Percentiles rank a stretch among this genome's conserved stretches.
phyloP scores from a whole-genome alignment of 345 rosid genomes.

The Acer campestre region DNA sequence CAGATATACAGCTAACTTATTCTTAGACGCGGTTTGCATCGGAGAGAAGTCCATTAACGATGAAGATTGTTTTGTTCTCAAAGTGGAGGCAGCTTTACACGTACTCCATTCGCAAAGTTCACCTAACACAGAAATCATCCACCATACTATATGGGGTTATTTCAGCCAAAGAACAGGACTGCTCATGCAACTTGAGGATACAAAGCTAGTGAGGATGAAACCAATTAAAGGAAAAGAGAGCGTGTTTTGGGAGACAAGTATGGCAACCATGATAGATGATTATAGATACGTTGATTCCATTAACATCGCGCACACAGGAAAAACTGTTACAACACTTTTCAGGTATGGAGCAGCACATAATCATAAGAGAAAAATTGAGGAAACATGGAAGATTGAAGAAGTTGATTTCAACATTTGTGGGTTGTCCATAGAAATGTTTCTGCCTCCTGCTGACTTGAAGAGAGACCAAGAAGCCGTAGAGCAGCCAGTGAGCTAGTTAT shows the following conservation, averaged over 20 bases:
- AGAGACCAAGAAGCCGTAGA: conserved; percentile 48
- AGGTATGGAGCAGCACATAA: conserved; percentile 65
- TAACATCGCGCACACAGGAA: conserved; percentile 79
- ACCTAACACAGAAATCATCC: conserved; percentile 65
- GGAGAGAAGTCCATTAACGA: conserved; percentile 58
- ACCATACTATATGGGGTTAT: conserved; percentile 90
- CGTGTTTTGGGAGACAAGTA: conserved; percentile 85
- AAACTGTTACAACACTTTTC: conserved; percentile 55
- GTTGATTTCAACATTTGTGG: conserved; percentile 87
- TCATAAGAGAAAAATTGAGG: conserved; percentile 81
- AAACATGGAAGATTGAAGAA: conserved; percentile 90
- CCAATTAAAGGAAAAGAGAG: conserved; percentile 42
- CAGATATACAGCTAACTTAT: conserved; percentile 71
- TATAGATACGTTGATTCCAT: conserved; percentile 63
- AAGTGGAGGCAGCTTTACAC: conserved; percentile 55
- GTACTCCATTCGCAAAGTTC: conserved; percentile 68
- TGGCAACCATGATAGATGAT: conserved; percentile 66
- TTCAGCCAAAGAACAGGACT: conserved; percentile 92
- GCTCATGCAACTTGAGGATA: conserved; percentile 67
- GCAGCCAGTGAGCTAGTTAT: not conserved
- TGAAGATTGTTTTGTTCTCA: conserved; percentile 79
- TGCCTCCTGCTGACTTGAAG: conserved; percentile 85
- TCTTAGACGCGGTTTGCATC: conserved; percentile 67
- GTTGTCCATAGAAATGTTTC: conserved; percentile 66
- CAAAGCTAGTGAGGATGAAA: conserved; percentile 72